Evolutionary conservation across 371 early-diverging fungal genomes (phyloP), one percentile per base, ranked within the genome.

Genomic region (Thermomucor indicae-seudaticae): DNA sequence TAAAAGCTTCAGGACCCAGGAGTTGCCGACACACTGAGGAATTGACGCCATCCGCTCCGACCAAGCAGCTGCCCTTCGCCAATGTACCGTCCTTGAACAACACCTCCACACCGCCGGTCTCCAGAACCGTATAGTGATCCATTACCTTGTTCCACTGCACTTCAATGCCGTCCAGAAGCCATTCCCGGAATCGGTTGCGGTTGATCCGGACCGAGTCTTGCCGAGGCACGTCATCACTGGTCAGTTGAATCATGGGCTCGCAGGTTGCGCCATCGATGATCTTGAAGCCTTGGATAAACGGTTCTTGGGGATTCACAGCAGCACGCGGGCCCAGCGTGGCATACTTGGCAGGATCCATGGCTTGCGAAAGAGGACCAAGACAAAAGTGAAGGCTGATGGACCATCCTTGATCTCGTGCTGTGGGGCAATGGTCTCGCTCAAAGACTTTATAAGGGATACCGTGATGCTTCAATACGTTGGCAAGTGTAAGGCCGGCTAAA

Each of bases 401-500:
- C 53, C 58, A 58, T 4, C 65, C 65, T 47, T 65, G 65, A 2
- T 35, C 23, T 10, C 60, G 44, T 20, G 32, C 8, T 30, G 49
- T 50, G 10, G 38, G 38, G 30, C 29, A 25, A 10, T 40, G 25
- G 28, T 60, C 65, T 4, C 58, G 47, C 51, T 65, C 69, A 55
- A 62, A 64, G 24, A 69, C 37, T 27, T 53, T 52, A 30, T 32
- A 58, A 3, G 53, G 53, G 3, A 69, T 40, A 11, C 47, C 47
- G 20, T 59, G 39, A 11, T 46, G 43, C 29, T 62, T 43, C 2
- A 64, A 42, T 3, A 45, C 39, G 17, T 62, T 48, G 10, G 69
- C 65, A 1, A 62, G 47, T 16, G 60, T 41, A 4, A 69, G 49
- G n/a, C 69, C 65, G 5, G 65, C 41, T 16, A 57, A 53, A 38